phyloP scores from a whole-genome alignment of 2,329 filamentous ascomycete genomes.

The Neofusicoccum parvum region DNA sequence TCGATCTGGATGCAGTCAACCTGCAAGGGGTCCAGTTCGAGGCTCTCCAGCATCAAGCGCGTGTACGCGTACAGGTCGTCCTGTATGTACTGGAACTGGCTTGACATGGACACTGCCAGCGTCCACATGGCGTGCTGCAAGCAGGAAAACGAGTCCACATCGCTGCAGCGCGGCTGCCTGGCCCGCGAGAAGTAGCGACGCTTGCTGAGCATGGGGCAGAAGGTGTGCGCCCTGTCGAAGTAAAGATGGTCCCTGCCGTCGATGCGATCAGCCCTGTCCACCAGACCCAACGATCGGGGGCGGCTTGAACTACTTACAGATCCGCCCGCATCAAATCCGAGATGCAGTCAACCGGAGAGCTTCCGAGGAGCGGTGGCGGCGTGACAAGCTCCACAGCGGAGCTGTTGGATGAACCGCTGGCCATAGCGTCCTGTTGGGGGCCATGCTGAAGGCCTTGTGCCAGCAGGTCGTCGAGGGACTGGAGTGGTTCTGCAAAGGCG shows the following conservation, averaged over 20 bases:
- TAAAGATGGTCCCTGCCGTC: constrained; percentile 16
- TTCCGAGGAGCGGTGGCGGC: background rate
- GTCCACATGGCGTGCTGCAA: constrained; percentile 39
- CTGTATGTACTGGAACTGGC: constrained; percentile 33
- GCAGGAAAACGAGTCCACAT: constrained; percentile 30
- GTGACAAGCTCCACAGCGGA: background rate
- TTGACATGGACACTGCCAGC: constrained; percentile 36
- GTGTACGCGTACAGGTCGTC: constrained; percentile 33
- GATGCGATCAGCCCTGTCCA: too few species aligned
- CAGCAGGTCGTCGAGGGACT: background rate
- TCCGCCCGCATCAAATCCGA: background rate
- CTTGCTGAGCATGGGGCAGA: constrained; percentile 17
- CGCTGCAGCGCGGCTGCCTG: background rate
- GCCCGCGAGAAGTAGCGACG: constrained; percentile 17
- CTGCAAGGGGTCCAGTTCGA: constrained; percentile 25
- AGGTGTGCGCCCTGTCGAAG: constrained; percentile 18
- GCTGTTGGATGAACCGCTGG: background rate
- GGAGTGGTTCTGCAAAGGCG: background rate
- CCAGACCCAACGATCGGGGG: too few species aligned
- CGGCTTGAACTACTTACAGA: background rate
- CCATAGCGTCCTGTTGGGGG: background rate
- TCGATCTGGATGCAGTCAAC: constrained; percentile 29
- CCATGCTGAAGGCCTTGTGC: background rate
- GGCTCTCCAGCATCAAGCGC: constrained; percentile 24
- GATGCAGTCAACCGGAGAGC: background rate